Base-by-base conservation (phyloP, 164 flowering plant species). In the Cinnamomum chago region DNA sequence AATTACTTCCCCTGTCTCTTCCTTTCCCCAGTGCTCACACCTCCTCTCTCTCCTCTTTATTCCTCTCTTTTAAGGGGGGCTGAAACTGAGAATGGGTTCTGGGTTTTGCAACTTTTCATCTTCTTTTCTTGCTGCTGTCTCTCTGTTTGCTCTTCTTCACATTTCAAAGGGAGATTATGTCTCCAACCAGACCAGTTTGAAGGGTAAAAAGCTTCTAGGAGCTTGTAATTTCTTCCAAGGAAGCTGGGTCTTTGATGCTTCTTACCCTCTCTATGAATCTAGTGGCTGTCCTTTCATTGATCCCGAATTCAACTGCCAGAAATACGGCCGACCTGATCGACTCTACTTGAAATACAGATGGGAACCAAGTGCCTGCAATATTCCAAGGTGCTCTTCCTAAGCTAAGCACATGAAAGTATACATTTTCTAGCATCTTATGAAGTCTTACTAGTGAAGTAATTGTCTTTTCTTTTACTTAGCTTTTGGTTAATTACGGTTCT, bases 281-380 rank as follows among this genome's bases (percentile, higher is more conserved):
- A 77, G 86, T 13, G 76, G 58, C 20, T 94, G 98, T 72, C 94
- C 98, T 76, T 90, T 90, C 85, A 79, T 92, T 50, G 94, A 94
- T 76, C 87, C 86, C 6, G 84, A 90, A 67, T 94, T 94, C 78
- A 74, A 92, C 76, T 92, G 98, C 81, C 81, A 78, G 12, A 92
- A 87, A 77, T 86, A 87, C 66, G 92, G 91, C 33, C 79, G 98
- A 18, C 93, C 92, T 1, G 97, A 94, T 78, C 76, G 62, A 3
- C 17, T 11, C 15, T 94, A 89, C 80, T 92, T 87, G 76, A 87
- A 90, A 73, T 92, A 88, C 64, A 81, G 91, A 60, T 94, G 98
- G 98, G 87, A 88, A 68, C 98, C 98, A 5, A 81, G 58, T 75
- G 77, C 82, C 2, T 94, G 98, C 72, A 75, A 83, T 73, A 50